Evolutionary conservation across 768 basidiomycete genomes (phyloP).

Genomic region (Favolaschia claudopus): DNA sequence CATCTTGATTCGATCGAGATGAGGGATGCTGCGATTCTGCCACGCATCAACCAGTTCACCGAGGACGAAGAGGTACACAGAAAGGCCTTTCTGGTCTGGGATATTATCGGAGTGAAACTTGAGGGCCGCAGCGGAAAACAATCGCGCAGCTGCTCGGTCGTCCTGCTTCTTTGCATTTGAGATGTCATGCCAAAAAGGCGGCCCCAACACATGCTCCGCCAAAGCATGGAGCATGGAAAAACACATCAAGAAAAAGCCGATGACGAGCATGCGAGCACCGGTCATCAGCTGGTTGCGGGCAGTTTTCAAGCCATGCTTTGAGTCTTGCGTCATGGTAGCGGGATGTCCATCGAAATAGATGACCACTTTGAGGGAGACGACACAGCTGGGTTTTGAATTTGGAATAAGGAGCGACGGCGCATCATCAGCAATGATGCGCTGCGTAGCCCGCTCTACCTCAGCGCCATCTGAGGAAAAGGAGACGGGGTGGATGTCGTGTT

Average conservation of each 20-base stretch:
- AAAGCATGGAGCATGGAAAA: conserved; percentile 32
- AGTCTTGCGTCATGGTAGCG: conserved; percentile 43
- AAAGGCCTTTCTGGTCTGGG: conserved; percentile 26
- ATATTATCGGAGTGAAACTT: conserved; percentile 22
- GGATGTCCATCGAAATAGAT: conserved; percentile 27
- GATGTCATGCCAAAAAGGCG: conserved; percentile 40
- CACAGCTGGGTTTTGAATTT: background rate
- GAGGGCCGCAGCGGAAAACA: conserved; percentile 40
- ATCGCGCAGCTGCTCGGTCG: conserved; percentile 41
- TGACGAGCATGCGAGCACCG: conserved; percentile 35
- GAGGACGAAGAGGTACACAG: conserved; percentile 40
- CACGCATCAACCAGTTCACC: conserved; percentile 39
- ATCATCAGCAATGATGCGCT: conserved; percentile 23
- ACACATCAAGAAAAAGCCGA: conserved; percentile 29
- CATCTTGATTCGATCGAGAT: conserved; percentile 31
- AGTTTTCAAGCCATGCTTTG: conserved; percentile 46
- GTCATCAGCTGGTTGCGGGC: conserved; percentile 43
- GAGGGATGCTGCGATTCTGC: conserved; percentile 34
- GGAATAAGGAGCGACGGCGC: background rate
- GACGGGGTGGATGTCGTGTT: conserved; percentile 30
- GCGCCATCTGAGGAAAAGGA: conserved; percentile 47
- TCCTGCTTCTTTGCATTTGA: conserved; percentile 43
- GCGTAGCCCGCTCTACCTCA: conserved; percentile 36
- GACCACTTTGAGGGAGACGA: background rate
- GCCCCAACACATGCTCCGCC: conserved; percentile 18